phyloP scores from a whole-genome alignment of 306 rosid species.

The Corylus heterophylla region DNA sequence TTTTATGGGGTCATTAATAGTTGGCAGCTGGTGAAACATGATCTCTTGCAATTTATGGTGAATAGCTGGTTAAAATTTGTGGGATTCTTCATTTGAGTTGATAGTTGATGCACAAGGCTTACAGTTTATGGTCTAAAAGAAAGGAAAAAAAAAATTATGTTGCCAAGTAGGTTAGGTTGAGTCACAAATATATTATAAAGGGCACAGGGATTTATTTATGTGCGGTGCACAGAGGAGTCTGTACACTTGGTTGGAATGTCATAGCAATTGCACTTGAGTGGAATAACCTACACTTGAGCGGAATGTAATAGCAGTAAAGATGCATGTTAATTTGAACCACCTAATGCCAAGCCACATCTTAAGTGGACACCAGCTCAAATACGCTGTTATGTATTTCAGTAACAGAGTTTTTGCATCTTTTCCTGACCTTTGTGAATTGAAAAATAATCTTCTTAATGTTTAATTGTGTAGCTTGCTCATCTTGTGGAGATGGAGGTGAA shows the following conservation, averaged over 20 bases:
- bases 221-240: background rate
- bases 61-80: background rate
- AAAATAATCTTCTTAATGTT: conserved; percentile 13
- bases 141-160: background rate
- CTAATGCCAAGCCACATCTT: background rate
- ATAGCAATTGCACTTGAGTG: background rate
- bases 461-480: conserved; percentile 80
- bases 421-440: conserved; percentile 5
- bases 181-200: background rate
- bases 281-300: background rate
- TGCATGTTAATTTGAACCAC: background rate
- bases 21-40: background rate
- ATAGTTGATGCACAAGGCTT: background rate
- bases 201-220: background rate
- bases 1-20: background rate
- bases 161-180: background rate
- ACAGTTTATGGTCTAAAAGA: background rate
- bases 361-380: background rate
- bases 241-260: background rate
- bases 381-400: background rate
- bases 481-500: conserved; percentile 96
- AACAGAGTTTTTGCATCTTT: background rate
- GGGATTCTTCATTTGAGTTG: background rate
- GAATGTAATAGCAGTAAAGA: background rate
- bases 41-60: background rate